Percentiles rank a stretch among this genome's conserved stretches.
Conservation (phyloP, 2,329 filamentous ascomycete species). For the Fusarium chuoi region DNA sequence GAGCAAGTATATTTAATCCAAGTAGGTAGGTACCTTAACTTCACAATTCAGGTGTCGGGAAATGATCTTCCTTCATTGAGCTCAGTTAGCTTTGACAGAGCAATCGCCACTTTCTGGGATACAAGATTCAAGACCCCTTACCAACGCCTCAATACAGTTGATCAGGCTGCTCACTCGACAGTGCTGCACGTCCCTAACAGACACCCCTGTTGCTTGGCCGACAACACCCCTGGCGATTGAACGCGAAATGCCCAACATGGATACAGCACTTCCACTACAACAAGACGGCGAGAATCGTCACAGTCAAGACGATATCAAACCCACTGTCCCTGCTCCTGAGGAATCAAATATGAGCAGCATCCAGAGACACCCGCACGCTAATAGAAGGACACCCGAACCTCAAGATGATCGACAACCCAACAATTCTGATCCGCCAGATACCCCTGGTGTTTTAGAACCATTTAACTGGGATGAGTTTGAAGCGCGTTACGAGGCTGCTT, state of each 20-base stretch:
- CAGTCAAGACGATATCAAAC: slow-evolving; percentile 20
- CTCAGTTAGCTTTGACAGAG: not conserved
- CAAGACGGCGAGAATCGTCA: slow-evolving; percentile 30
- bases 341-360: slow-evolving; percentile 38
- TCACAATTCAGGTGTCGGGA: not conserved
- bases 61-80: not conserved
- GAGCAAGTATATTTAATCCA: slow-evolving; percentile 1
- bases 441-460: slow-evolving; percentile 61
- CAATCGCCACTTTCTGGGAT: not conserved
- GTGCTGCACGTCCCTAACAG: slow-evolving; percentile 7
- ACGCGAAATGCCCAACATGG: slow-evolving; percentile 33
- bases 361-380: slow-evolving; percentile 32
- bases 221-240: slow-evolving; percentile 24
- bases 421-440: slow-evolving; percentile 55
- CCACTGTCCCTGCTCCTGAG: slow-evolving; percentile 9
- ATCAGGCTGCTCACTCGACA: not conserved
- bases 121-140: not conserved
- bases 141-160: not conserved
- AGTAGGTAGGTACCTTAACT: not conserved
- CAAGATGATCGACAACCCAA: slow-evolving; percentile 47
- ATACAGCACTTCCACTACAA: slow-evolving; percentile 30
- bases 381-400: slow-evolving; percentile 53
- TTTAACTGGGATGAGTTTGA: slow-evolving; percentile 87
- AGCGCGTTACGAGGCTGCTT: slow-evolving; percentile 71
- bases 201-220: slow-evolving; percentile 38